Percentiles rank a stretch among this genome's conserved stretches.
Evolutionary conservation across 495 filamentous ascomycete genomes (phyloP).

Genomic region (Talaromyces trachyspermus): DNA sequence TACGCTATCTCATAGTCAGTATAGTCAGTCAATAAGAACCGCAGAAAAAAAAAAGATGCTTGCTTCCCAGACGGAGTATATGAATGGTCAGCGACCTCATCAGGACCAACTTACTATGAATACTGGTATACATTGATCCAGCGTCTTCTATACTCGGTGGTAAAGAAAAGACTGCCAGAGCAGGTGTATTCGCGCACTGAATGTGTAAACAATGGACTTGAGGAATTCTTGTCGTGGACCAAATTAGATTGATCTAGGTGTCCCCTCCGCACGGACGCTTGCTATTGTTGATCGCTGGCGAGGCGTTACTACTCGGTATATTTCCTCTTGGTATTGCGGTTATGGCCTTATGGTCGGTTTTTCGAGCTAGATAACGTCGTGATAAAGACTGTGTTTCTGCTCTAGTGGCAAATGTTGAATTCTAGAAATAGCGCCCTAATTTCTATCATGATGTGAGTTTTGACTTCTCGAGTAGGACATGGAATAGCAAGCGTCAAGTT

Average conservation of each 20-base stretch:
- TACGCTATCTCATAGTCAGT: not conserved
- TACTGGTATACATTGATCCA: conserved; percentile 5
- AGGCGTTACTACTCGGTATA: not conserved
- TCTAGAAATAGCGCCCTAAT: not conserved
- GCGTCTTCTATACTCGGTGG: not conserved
- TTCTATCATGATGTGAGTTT: not conserved
- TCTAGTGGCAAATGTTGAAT: not conserved
- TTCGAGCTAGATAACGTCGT: no score
- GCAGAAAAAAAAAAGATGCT: not conserved
- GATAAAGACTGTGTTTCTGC: not conserved
- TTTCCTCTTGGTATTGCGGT: no score
- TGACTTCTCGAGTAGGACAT: not conserved
- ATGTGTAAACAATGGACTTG: not conserved
- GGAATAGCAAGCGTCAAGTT: not conserved
- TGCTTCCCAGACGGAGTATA: not conserved
- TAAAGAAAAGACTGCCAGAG: not conserved
- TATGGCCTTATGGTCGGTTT: no score
- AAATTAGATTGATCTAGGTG: not conserved
- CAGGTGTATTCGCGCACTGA: not conserved
- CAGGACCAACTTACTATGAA: conserved; percentile 10
- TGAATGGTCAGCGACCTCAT: no score
- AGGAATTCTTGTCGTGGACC: not conserved
- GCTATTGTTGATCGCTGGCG: not conserved
- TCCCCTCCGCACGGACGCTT: not conserved
- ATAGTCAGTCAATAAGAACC: not conserved